Evolutionary conservation across 164 flowering plant genomes (phyloP).

Genomic region (Nymphaea thermarum): DNA sequence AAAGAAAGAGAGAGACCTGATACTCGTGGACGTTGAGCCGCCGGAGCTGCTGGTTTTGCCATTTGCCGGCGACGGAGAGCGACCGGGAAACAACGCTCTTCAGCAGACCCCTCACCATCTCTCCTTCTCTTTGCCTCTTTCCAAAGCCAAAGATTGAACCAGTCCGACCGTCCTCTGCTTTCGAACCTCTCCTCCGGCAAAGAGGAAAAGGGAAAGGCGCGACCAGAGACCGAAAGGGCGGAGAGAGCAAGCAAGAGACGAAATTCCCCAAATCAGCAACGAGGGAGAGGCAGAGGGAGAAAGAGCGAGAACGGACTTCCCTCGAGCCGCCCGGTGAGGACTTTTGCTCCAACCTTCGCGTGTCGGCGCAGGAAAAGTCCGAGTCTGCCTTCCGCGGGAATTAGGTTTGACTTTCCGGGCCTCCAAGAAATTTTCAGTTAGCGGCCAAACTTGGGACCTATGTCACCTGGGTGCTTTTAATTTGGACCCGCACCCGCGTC

Average conservation of each 20-base stretch:
- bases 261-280: background rate
- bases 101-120: conserved; percentile 62
- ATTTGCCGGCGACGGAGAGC: conserved; percentile 79
- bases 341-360: too few relatives aligned
- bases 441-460: too few relatives aligned
- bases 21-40: conserved; percentile 96
- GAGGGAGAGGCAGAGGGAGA: background rate
- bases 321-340: too few relatives aligned
- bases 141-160: background rate
- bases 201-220: background rate
- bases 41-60: conserved; percentile 96
- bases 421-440: too few relatives aligned
- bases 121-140: background rate
- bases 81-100: conserved; percentile 50
- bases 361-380: too few relatives aligned
- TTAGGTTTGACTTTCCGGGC: too few relatives aligned
- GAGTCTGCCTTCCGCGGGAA: too few relatives aligned
- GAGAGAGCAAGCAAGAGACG: background rate
- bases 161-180: background rate
- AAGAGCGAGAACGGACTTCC: too few relatives aligned
- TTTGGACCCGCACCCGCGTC: too few relatives aligned
- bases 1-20: conserved; percentile 41
- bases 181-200: background rate
- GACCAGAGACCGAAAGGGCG: background rate
- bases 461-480: too few relatives aligned